Conservation (phyloP, 2,329 filamentous ascomycete genomes). For the Fusarium sterilihyphosum region DNA sequence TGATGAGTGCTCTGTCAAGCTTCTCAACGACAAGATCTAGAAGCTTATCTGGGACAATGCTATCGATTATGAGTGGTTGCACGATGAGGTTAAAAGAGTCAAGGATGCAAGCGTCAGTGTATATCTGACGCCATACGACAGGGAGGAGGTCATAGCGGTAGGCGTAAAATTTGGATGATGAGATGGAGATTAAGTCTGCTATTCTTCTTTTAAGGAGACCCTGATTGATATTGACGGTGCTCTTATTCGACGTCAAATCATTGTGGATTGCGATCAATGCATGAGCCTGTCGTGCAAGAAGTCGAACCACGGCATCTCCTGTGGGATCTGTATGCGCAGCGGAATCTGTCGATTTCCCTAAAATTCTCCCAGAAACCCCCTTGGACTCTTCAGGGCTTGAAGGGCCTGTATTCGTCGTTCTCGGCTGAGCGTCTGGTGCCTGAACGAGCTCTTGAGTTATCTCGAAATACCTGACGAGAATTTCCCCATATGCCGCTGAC, state of each 20-base stretch:
- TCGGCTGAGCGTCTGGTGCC: background rate
- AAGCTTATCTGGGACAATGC: slow-evolving; percentile 18
- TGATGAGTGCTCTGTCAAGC: slow-evolving; percentile 81
- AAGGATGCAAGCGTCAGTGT: slow-evolving; percentile 75
- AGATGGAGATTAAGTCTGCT: slow-evolving; percentile 66
- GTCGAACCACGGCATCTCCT: slow-evolving; percentile 35
- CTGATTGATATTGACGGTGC: slow-evolving; percentile 4
- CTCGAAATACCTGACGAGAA: slow-evolving; percentile 42
- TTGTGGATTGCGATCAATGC: slow-evolving; percentile 39
- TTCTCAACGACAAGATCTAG: slow-evolving; percentile 69
- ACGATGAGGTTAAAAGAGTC: slow-evolving; percentile 59
- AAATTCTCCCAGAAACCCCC: background rate
- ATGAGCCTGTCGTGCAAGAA: slow-evolving; percentile 46
- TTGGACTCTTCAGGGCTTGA: background rate
- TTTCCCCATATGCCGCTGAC: slow-evolving; percentile 15
- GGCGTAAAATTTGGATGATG: slow-evolving; percentile 74
- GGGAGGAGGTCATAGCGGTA: slow-evolving; percentile 75
- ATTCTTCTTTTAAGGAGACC: slow-evolving; percentile 54
- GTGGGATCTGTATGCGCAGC: slow-evolving; percentile 10
- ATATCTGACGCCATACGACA: slow-evolving; percentile 74
- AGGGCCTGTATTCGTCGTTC: background rate
- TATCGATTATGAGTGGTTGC: background rate
- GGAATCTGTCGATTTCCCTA: background rate
- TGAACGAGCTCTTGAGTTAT: slow-evolving; percentile 31
- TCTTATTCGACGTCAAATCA: background rate